Percentiles rank a stretch among this genome's conserved stretches.
Conservation (phyloP, 305 asterid genomes). For the Solanum hybrid region DNA sequence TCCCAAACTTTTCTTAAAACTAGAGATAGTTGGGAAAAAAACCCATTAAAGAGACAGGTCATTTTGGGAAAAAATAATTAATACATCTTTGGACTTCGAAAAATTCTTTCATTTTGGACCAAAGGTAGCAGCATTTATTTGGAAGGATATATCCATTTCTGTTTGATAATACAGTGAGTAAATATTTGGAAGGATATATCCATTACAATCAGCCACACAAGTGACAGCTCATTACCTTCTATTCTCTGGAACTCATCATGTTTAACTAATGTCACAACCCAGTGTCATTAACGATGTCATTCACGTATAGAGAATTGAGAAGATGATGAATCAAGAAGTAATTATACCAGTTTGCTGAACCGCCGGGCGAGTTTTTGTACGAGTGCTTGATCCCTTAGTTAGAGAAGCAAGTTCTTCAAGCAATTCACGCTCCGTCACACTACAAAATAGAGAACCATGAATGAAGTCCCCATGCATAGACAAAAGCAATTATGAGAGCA, state of each 20-base stretch:
- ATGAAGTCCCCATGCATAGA: not conserved
- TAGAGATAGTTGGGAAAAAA: not conserved
- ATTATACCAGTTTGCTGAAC: constrained; percentile 60
- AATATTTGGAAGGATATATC: not conserved
- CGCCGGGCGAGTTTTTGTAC: constrained; percentile 50
- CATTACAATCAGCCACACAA: not conserved
- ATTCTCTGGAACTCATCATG: not conserved
- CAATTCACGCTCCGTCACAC: constrained; percentile 77
- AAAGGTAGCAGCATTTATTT: not conserved
- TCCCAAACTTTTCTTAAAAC: not conserved
- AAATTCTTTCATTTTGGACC: not conserved
- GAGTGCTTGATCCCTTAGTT: constrained; percentile 40
- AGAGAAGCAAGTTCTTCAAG: constrained; percentile 83
- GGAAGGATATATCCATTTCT: not conserved
- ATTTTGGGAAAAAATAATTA: not conserved
- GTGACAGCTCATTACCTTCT: not conserved
- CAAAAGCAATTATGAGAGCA: constrained; percentile 3
- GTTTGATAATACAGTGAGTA: not conserved
- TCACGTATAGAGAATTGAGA: not conserved
- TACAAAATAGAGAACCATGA: constrained; percentile 18
- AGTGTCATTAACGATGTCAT: not conserved
- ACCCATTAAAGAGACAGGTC: not conserved
- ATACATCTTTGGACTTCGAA: not conserved
- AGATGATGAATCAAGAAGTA: not conserved
- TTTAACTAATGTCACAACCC: not conserved